Percentiles rank a stretch among this genome's conserved stretches.
These are phyloP conservation scores for Ustilago esculenta DNA, from an alignment of 1,284 basidiomycete species.

Conservation along the genomic window DNA sequence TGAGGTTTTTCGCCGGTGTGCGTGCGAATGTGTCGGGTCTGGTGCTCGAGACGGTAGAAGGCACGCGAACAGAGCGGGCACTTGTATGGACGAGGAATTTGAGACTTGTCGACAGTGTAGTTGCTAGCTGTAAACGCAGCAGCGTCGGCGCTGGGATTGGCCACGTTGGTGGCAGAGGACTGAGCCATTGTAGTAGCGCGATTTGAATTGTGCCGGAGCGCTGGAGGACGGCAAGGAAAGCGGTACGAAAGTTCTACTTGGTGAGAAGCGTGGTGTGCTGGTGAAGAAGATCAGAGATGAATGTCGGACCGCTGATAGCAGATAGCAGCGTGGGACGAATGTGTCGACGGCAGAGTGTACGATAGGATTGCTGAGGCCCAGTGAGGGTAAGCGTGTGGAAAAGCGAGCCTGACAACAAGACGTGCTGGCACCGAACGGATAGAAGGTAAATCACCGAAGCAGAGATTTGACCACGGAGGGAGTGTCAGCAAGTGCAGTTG, in stretches of 20 bases:
- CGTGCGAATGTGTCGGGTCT: slow-evolving; percentile 97
- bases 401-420: too few species aligned
- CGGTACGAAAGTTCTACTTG: too few species aligned
- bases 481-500: background rate
- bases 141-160: slow-evolving; percentile 22
- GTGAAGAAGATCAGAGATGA: background rate
- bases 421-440: too few species aligned
- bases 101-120: slow-evolving; percentile 63
- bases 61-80: slow-evolving; percentile 65
- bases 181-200: slow-evolving; percentile 39
- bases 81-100: slow-evolving; percentile 66
- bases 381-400: background rate
- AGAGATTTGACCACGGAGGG: background rate
- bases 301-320: too few species aligned
- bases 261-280: too few species aligned
- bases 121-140: slow-evolving; percentile 41
- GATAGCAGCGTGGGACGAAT: background rate
- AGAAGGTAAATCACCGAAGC: slow-evolving; percentile 18
- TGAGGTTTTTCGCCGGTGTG: slow-evolving; percentile 99
- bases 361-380: background rate
- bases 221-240: slow-evolving; percentile 11
- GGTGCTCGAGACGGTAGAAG: slow-evolving; percentile 66
- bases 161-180: slow-evolving; percentile 31
- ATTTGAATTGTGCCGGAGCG: slow-evolving; percentile 23
- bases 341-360: background rate